phyloP scores from a whole-genome alignment of 352 stramenopile genomes.

The Globisporangium cystogenes region DNA sequence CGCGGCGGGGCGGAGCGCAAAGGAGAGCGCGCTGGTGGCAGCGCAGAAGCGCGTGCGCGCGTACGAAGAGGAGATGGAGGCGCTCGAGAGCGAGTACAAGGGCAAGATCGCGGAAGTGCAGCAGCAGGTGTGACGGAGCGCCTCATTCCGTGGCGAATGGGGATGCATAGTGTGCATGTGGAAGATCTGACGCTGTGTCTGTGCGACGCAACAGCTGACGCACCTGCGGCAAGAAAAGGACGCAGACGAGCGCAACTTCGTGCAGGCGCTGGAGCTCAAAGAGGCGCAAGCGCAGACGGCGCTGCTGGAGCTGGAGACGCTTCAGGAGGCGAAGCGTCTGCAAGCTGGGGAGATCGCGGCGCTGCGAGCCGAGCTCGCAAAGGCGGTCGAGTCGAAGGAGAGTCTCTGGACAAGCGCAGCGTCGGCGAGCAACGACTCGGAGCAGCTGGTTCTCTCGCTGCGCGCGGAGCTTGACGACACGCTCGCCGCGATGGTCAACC shows the following conservation, averaged over 20 bases:
- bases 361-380: conserved; percentile 41
- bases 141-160: neutral
- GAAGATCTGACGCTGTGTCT: neutral
- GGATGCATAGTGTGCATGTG: too few species aligned
- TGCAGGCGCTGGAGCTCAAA: conserved; percentile 70
- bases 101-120: conserved; percentile 63
- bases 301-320: conserved; percentile 29
- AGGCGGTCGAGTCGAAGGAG: conserved; percentile 57
- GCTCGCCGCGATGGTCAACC: conserved; percentile 36
- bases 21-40: conserved; percentile 54
- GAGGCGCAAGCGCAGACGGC: conserved; percentile 49
- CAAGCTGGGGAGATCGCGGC: conserved; percentile 32
- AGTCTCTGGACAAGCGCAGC: conserved; percentile 58
- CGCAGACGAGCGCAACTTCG: conserved; percentile 64
- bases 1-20: conserved; percentile 15
- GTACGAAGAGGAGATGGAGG: conserved; percentile 74
- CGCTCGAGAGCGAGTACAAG: conserved; percentile 68
- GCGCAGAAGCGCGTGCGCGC: conserved; percentile 55
- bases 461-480: conserved; percentile 65
- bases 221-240: conserved; percentile 55
- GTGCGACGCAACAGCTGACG: conserved; percentile 19
- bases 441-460: conserved; percentile 56
- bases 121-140: conserved; percentile 24
- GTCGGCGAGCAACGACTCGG: conserved; percentile 61
- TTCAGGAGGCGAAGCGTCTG: conserved; percentile 28